phyloP scores from a whole-genome alignment of 257 asterid genomes.

The Cordia subcordata region DNA sequence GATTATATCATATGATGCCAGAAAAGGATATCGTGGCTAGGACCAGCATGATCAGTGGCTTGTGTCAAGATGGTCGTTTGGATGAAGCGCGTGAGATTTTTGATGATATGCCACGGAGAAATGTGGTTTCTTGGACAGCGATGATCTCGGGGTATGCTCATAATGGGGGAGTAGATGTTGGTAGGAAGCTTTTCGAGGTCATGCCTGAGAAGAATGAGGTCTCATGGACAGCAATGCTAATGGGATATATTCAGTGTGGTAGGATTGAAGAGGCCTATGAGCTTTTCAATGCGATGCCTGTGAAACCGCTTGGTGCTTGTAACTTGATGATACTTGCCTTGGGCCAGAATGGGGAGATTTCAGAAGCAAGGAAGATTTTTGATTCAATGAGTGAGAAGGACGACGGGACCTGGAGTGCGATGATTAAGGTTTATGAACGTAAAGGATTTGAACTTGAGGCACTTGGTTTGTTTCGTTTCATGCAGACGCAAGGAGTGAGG shows the following conservation, averaged over 20 bases:
- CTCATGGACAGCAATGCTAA: slow-evolving; percentile 75
- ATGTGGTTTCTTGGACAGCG: slow-evolving; percentile 75
- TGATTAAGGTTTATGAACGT: slow-evolving; percentile 62
- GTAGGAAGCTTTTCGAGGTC: slow-evolving; percentile 75
- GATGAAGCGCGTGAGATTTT: slow-evolving; percentile 64
- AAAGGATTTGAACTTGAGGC: slow-evolving; percentile 61
- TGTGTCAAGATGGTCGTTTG: slow-evolving; percentile 55
- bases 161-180: slow-evolving; percentile 59
- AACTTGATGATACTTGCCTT: slow-evolving; percentile 55
- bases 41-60: slow-evolving; percentile 72
- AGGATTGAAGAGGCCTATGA: slow-evolving; percentile 57
- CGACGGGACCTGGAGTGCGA: slow-evolving; percentile 63
- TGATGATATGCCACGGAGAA: slow-evolving; percentile 43
- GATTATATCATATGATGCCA: slow-evolving; percentile 52
- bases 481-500: slow-evolving; percentile 49
- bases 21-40: slow-evolving; percentile 53
- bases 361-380: slow-evolving; percentile 46
- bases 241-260: slow-evolving; percentile 54
- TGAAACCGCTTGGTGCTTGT: slow-evolving; percentile 45
- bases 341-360: slow-evolving; percentile 47
- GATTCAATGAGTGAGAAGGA: slow-evolving; percentile 55
- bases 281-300: slow-evolving; percentile 56
- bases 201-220: slow-evolving; percentile 77
- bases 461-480: slow-evolving; percentile 42
- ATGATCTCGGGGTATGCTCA: slow-evolving; percentile 64